Evolutionary conservation across 345 rosid genomes (phyloP).

Genomic region (Eucalyptus brandiana): DNA sequence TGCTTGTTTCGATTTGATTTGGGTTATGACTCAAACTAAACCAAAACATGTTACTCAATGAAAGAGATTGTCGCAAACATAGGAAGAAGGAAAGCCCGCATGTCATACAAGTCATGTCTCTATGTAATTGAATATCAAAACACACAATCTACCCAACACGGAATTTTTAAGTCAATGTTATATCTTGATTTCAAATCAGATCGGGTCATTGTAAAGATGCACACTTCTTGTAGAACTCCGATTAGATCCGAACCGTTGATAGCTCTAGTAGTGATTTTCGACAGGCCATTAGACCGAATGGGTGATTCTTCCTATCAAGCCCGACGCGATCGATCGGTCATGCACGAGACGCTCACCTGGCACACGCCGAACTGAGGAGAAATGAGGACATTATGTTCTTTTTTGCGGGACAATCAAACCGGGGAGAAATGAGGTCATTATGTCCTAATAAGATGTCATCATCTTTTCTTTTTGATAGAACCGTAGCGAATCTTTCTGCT

Average conservation of each 20-base stretch:
- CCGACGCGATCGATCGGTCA: not conserved
- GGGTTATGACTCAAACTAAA: not conserved
- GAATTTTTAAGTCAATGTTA: accelerated
- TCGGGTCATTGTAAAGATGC: accelerated
- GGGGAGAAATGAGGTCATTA: not conserved
- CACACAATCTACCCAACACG: accelerated
- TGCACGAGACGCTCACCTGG: not conserved
- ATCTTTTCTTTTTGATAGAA: not conserved
- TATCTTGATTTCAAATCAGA: accelerated
- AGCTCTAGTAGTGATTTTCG: too few relatives aligned
- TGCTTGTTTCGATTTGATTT: not conserved
- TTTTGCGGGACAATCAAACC: not conserved
- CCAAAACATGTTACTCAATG: not conserved
- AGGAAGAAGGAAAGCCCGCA: not conserved
- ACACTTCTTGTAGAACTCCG: not conserved
- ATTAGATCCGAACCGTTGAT: too few relatives aligned
- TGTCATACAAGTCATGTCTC: not conserved
- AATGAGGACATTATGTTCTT: too few relatives aligned
- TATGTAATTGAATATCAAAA: too few relatives aligned
- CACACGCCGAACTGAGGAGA: too few relatives aligned
- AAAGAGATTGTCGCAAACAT: not conserved
- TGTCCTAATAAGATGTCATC: not conserved
- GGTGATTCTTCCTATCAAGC: not conserved
- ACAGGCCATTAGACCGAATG: accelerated
- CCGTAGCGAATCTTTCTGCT: not conserved